Percentiles rank a stretch among this genome's conserved stretches.
Conservation (phyloP, 1,284 basidiomycete species). For the Laetiporus sulphureus region DNA sequence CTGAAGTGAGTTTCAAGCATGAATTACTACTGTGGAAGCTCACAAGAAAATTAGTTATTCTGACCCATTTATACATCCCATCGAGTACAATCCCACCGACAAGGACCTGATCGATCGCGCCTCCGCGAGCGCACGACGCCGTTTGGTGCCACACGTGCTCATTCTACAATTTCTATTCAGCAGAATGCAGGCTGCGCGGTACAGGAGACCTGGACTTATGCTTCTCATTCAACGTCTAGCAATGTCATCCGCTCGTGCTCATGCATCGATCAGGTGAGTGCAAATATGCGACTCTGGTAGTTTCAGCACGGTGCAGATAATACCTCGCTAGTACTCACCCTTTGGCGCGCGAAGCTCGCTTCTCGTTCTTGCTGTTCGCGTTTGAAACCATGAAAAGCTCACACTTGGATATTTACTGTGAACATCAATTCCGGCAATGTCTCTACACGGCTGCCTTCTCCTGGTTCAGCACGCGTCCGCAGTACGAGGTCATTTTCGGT, state of each 20-base stretch:
- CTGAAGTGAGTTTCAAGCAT: slow-evolving; percentile 57
- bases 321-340: slow-evolving; percentile 72
- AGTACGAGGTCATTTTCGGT: slow-evolving; percentile 47
- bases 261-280: slow-evolving; percentile 66
- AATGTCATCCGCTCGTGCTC: slow-evolving; percentile 67
- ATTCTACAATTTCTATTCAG: slow-evolving; percentile 90
- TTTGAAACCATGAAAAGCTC: slow-evolving; percentile 91
- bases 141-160: slow-evolving; percentile 80
- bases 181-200: slow-evolving; percentile 89
- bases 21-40: neutral
- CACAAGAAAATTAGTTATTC: slow-evolving; percentile 50
- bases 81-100: slow-evolving; percentile 90
- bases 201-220: slow-evolving; percentile 82
- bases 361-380: slow-evolving; percentile 87
- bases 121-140: slow-evolving; percentile 61
- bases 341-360: slow-evolving; percentile 83
- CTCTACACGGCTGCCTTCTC: slow-evolving; percentile 80
- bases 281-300: too few relatives aligned
- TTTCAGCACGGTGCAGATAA: too few relatives aligned
- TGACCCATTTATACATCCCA: slow-evolving; percentile 84
- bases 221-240: slow-evolving; percentile 80
- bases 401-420: slow-evolving; percentile 79
- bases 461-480: slow-evolving; percentile 90
- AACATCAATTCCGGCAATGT: slow-evolving; percentile 69
- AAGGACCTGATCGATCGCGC: slow-evolving; percentile 79